phyloP scores from a whole-genome alignment of 1,284 basidiomycete genomes.

The Puccinia polysora region DNA sequence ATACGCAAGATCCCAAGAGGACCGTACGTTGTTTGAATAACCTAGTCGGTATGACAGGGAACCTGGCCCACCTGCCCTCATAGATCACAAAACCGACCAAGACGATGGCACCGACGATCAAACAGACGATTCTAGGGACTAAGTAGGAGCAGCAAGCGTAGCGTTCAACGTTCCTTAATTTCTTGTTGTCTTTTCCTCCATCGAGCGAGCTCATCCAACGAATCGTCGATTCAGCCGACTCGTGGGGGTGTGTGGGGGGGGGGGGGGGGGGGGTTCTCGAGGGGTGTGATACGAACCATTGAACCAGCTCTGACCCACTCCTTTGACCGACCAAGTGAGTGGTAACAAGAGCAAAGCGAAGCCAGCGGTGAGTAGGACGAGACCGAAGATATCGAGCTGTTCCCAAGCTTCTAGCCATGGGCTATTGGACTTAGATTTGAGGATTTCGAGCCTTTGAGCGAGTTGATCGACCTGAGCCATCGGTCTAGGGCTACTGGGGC shows the following conservation, averaged over 20 bases:
- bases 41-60: conserved; percentile 49
- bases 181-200: no score
- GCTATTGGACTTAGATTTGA: neutral
- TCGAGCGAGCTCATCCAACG: no score
- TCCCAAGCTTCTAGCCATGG: conserved; percentile 38
- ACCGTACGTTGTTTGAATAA: conserved; percentile 49
- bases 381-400: conserved; percentile 49
- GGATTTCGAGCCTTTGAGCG: no score
- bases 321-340: conserved; percentile 48
- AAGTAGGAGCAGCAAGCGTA: neutral
- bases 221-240: no score
- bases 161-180: no score
- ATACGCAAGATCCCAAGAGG: conserved; percentile 47
- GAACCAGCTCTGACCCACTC: conserved; percentile 45
- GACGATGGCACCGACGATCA: conserved; percentile 45
- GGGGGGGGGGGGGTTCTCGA: no score
- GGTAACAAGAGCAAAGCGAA: conserved; percentile 48
- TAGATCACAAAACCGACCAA: conserved; percentile 49
- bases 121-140: conserved; percentile 40
- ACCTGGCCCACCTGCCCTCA: conserved; percentile 46
- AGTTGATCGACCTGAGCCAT: no score
- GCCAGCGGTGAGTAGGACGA: conserved; percentile 48
- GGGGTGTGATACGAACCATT: conserved; percentile 47
- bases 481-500: neutral
- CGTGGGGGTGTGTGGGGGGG: no score